phyloP scores from a whole-genome alignment of 805 yeast species.

The Lachancea lanzarotensis region DNA sequence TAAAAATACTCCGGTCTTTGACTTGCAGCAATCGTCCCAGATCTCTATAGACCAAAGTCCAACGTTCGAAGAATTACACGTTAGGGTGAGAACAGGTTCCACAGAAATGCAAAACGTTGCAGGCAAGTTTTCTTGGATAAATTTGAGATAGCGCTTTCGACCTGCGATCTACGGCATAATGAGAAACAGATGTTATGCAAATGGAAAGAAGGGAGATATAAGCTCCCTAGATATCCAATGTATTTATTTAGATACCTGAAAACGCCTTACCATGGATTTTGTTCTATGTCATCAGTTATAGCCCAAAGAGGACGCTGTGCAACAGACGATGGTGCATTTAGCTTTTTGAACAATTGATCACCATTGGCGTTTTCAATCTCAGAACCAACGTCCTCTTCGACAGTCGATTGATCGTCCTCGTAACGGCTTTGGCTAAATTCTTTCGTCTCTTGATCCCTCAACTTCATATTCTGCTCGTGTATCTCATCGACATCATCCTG shows the following conservation, averaged over 20 bases:
- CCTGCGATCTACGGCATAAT: too few relatives aligned
- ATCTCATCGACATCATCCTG: constrained; percentile 68
- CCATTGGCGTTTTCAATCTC: constrained; percentile 44
- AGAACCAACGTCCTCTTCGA: constrained; percentile 7
- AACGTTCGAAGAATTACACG: constrained; percentile 32
- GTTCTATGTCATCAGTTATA: constrained; percentile 45
- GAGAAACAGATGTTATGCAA: neutral
- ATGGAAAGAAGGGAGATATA: too few relatives aligned
- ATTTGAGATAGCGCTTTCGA: constrained; percentile 5
- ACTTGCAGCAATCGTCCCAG: constrained; percentile 2
- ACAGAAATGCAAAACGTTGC: constrained; percentile 37
- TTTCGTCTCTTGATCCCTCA: constrained; percentile 16
- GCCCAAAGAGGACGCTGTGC: constrained; percentile 39
- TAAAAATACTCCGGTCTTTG: constrained; percentile 6
- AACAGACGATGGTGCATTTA: constrained; percentile 58
- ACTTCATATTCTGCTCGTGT: constrained; percentile 37
- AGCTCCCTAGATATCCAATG: neutral
- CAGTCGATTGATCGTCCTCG: too few relatives aligned
- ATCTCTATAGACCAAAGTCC: neutral
- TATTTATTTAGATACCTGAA: neutral
- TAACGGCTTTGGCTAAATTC: constrained; percentile 11
- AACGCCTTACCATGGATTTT: constrained; percentile 55
- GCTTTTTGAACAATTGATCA: constrained; percentile 57
- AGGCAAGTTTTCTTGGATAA: constrained; percentile 30
- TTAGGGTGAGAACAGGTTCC: constrained; percentile 38